These are phyloP conservation scores for Pichia gijzeniarum DNA, from an alignment of 805 yeast genomes.

Conservation along the genomic window DNA sequence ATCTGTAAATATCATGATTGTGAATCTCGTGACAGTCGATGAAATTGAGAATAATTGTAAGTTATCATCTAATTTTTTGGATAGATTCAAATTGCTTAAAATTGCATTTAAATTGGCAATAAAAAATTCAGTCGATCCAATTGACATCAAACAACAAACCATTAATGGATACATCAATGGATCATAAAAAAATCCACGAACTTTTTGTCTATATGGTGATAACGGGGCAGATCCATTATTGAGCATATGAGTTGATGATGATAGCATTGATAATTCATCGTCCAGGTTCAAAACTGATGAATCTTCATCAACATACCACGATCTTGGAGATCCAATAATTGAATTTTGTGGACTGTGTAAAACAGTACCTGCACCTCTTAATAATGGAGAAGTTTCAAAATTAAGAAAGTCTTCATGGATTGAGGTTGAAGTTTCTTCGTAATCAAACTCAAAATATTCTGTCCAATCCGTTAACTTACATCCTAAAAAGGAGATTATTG, in stretches of 20 bases:
- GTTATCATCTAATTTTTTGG: constrained; percentile 17
- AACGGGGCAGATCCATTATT: background rate
- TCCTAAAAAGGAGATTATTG: constrained; percentile 22
- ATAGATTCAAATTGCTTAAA: constrained; percentile 18
- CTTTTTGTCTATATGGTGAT: constrained; percentile 14
- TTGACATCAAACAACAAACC: constrained; percentile 53
- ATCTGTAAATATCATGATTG: constrained; percentile 67
- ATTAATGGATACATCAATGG: constrained; percentile 61
- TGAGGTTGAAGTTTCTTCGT: constrained; percentile 17
- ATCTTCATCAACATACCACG: constrained; percentile 26
- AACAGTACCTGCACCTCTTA: constrained; percentile 30
- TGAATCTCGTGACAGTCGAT: constrained; percentile 65
- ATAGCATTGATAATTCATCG: constrained; percentile 24
- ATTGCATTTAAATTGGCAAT: constrained; percentile 68
- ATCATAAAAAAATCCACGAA: constrained; percentile 36
- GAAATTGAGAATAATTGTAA: constrained; percentile 39
- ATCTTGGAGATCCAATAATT: constrained; percentile 25
- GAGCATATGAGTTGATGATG: constrained; percentile 14
- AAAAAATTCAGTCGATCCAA: constrained; percentile 86
- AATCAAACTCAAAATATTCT: constrained; percentile 22
- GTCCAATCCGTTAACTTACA: constrained; percentile 27
- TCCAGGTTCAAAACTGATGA: constrained; percentile 20
- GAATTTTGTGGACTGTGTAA: constrained; percentile 21
- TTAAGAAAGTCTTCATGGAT: constrained; percentile 22
- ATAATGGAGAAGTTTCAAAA: constrained; percentile 30